Evolutionary conservation across 768 basidiomycete genomes (phyloP).

Genomic region (Boletus tylopilopsis): DNA sequence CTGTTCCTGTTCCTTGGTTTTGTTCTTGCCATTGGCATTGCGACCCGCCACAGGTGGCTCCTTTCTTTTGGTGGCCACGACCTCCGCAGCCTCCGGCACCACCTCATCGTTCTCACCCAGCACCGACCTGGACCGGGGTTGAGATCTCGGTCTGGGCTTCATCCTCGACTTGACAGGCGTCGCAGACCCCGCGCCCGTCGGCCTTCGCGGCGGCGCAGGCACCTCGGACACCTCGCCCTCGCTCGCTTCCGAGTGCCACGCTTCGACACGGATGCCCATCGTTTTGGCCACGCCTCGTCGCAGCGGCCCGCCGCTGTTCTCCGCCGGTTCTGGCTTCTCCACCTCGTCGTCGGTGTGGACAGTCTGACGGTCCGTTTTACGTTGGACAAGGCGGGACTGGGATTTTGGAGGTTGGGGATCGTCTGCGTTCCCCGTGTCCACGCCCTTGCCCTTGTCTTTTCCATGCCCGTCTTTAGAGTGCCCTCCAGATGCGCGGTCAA

Average conservation of each 20-base stretch:
- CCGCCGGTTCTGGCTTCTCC: neutral
- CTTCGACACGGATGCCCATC: neutral
- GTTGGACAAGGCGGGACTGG: neutral
- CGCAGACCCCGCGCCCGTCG: neutral
- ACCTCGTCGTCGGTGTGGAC: neutral
- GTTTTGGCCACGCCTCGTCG: neutral
- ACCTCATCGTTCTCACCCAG: neutral
- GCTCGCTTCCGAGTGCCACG: neutral
- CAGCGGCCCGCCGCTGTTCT: neutral
- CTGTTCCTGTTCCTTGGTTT: too few species aligned
- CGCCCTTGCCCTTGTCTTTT: neutral
- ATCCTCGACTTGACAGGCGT: constrained; percentile 28
- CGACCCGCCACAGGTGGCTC: too few species aligned
- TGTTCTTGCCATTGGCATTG: too few species aligned
- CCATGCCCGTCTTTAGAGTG: neutral
- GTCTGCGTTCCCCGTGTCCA: neutral
- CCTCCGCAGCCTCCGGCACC: neutral
- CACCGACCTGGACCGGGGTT: neutral
- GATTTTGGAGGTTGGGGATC: neutral
- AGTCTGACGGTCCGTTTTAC: neutral
- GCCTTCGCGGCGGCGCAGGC: constrained; percentile 13
- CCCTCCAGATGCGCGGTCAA: neutral
- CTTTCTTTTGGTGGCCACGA: too few species aligned
- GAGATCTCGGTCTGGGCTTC: constrained; percentile 21
- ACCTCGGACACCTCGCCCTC: neutral